phyloP scores from a whole-genome alignment of 495 filamentous ascomycete species.

The Mycothermus thermophilus region DNA sequence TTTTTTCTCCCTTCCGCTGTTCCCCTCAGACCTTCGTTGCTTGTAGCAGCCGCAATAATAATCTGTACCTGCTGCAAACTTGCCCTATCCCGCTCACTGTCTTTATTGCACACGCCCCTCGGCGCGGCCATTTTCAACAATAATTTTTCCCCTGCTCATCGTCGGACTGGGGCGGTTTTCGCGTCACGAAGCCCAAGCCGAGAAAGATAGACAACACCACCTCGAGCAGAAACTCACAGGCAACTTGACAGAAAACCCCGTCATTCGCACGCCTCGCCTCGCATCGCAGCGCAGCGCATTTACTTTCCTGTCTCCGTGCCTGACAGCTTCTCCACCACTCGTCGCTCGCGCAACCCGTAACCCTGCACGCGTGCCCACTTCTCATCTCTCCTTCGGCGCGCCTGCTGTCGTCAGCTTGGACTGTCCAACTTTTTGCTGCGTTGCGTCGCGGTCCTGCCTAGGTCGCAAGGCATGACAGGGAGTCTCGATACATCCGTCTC shows the following conservation, averaged over 20 bases:
- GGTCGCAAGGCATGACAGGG: slow-evolving; percentile 33
- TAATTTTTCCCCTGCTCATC: slow-evolving; percentile 5
- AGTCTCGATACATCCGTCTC: slow-evolving; percentile 23
- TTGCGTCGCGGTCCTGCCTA: slow-evolving; percentile 22
- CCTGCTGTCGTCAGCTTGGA: no score
- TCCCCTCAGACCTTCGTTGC: slow-evolving; percentile 12
- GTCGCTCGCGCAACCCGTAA: slow-evolving; percentile 8
- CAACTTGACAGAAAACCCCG: no score
- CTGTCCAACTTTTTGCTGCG: slow-evolving; percentile 5
- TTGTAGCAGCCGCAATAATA: no score
- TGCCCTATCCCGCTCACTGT: slow-evolving; percentile 16
- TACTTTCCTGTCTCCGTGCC: slow-evolving; percentile 5
- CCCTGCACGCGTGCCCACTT: slow-evolving; percentile 11
- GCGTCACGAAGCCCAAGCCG: slow-evolving; percentile 11
- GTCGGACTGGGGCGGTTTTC: no score
- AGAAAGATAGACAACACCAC: slow-evolving; percentile 1
- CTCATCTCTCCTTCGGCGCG: slow-evolving; percentile 29
- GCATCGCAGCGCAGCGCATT: no score
- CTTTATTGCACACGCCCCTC: slow-evolving; percentile 20
- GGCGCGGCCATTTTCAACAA: slow-evolving; percentile 29
- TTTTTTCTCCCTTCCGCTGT: slow-evolving; percentile 15
- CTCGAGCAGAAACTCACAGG: no score
- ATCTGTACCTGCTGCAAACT: slow-evolving; percentile 17
- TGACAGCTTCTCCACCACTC: slow-evolving; percentile 12
- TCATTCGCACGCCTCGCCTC: no score